Evolutionary conservation across 2,329 filamentous ascomycete species (phyloP), one percentile per base, ranked within the genome.

Genomic region (Fusarium ramigenum): DNA sequence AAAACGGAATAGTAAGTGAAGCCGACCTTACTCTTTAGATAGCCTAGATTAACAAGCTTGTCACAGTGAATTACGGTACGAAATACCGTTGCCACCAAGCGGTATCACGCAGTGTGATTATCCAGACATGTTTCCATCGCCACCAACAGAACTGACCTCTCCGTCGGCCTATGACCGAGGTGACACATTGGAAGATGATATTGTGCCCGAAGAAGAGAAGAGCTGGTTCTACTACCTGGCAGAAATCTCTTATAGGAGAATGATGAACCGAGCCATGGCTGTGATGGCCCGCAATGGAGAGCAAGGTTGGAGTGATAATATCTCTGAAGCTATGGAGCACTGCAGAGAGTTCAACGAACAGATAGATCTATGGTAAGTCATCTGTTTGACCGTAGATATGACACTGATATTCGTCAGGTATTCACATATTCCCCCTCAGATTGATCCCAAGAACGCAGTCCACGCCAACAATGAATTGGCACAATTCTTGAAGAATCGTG

Each of bases 141-240:
- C 42, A 1, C 56, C 40, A 18, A 58, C 42, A 10, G 56, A 58
- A n/a, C 19, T 49, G 14, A 16, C 40, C 19, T 37, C 40, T 10
- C 52, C 36, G 30, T 56, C 25, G 25, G 25, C 11, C 16, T 19
- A 43, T n/a, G 25, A 32, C 15, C 34, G 25, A 4, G 11, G 19
- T 5, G 56, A n/a, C 7, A 34, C 5, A 4, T 25, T 36, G 1
- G 42, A 49, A 0, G 42, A 36, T 2, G 40, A 58, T 5, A 30
- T 28, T 15, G 10, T 49, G 1, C 18, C 42, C 2, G 56, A 58
- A 49, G 56, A 58, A 9, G 56, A 58, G 23, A 58, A 58, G 42
- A 58, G 56, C 10, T 58, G 56, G 56, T 58, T 58, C 32, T 58
- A 58, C 11, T 58, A 58, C 9, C 14, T 58, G 12, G 56, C 56